Evolutionary conservation across 2,329 filamentous ascomycete species (phyloP).

Genomic region (Clonostachys byssicola): DNA sequence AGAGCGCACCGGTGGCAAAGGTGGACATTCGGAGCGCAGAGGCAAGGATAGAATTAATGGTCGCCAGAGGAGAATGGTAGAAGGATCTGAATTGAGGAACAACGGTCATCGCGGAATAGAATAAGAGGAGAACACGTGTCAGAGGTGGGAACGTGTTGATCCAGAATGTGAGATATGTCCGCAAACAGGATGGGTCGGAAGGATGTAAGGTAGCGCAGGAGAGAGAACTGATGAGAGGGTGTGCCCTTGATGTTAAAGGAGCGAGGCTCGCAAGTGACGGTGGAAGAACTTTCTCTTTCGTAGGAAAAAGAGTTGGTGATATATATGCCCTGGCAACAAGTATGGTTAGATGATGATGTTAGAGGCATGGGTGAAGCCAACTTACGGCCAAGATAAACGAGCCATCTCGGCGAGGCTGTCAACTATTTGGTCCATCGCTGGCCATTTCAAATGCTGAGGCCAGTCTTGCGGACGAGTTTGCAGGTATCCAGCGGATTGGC

Average conservation of each 20-base stretch:
- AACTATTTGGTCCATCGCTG: slow-evolving; percentile 68
- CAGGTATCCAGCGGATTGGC: slow-evolving; percentile 74
- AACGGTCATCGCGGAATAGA: slow-evolving; percentile 66
- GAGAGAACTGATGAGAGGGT: slow-evolving; percentile 79
- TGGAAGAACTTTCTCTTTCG: slow-evolving; percentile 60
- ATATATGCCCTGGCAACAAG: slow-evolving; percentile 57
- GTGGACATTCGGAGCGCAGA: slow-evolving; percentile 70
- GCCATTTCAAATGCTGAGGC: slow-evolving; percentile 68
- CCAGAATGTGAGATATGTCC: slow-evolving; percentile 85
- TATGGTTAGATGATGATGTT: slow-evolving; percentile 3
- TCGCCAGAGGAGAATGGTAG: slow-evolving; percentile 63
- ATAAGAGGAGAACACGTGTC: slow-evolving; percentile 70
- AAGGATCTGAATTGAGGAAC: slow-evolving; percentile 65
- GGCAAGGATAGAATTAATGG: slow-evolving; percentile 62
- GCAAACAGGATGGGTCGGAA: slow-evolving; percentile 78
- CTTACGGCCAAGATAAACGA: slow-evolving; percentile 76
- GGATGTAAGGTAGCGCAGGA: slow-evolving; percentile 91
- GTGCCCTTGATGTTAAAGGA: slow-evolving; percentile 77
- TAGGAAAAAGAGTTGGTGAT: slow-evolving; percentile 83
- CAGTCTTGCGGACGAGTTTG: slow-evolving; percentile 67
- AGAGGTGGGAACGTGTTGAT: slow-evolving; percentile 77
- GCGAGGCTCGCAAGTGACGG: slow-evolving; percentile 62
- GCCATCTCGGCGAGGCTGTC: slow-evolving; percentile 81
- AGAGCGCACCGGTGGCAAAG: slow-evolving; percentile 75
- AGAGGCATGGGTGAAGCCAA: slow-evolving; percentile 11